Conservation (phyloP, 73 alveolate genomes). For the Tetrahymena malaccensis region DNA sequence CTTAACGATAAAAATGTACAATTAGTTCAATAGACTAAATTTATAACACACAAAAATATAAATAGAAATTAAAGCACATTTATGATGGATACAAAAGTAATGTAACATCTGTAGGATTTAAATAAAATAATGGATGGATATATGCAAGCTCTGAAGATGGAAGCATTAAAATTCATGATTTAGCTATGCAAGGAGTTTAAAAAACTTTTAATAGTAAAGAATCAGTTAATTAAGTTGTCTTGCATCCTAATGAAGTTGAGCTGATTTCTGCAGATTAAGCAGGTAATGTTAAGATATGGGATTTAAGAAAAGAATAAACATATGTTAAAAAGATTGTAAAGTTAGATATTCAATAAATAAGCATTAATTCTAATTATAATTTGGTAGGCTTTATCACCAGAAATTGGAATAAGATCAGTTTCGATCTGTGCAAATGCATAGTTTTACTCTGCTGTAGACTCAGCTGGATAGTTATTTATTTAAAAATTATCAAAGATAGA, state of each 20-base stretch:
- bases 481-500: background rate
- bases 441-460: conserved; percentile 20
- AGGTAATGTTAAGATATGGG: conserved; percentile 7
- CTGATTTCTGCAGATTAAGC: conserved; percentile 9
- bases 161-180: conserved; percentile 17
- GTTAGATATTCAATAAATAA: background rate
- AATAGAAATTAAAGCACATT: background rate
- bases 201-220: conserved; percentile 3
- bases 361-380: background rate
- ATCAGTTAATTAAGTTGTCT: background rate
- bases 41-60: background rate
- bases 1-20: background rate
- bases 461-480: background rate
- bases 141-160: conserved; percentile 34
- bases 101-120: conserved; percentile 12
- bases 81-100: conserved; percentile 34
- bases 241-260: conserved; percentile 31
- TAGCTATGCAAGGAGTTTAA: background rate
- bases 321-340: background rate
- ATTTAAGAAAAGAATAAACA: background rate
- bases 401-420: conserved; percentile 7
- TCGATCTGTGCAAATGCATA: conserved; percentile 9
- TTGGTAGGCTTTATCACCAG: conserved; percentile 2
- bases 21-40: background rate
- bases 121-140: conserved; percentile 6